Percentiles rank a stretch among this genome's conserved stretches.
Conservation (phyloP, 169 alveolate species). For the Plasmodium fragile region DNA sequence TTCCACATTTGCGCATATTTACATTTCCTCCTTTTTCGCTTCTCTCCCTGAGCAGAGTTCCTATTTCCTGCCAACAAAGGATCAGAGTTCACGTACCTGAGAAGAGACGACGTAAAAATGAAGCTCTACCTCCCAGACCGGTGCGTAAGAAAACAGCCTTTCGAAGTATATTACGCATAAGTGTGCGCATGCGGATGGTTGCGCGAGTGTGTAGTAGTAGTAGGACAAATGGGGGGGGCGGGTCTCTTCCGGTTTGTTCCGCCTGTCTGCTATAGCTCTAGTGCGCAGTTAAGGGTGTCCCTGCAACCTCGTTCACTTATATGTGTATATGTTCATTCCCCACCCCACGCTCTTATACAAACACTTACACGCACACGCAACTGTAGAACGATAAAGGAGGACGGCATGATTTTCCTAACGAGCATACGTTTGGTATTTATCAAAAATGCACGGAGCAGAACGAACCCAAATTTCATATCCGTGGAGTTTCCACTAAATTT, state of each 20-base stretch:
- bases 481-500: slow-evolving; percentile 60
- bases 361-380: not conserved
- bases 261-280: not conserved
- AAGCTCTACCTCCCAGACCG: slow-evolving; percentile 73
- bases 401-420: slow-evolving; percentile 63
- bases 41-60: slow-evolving; percentile 21
- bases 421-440: slow-evolving; percentile 72
- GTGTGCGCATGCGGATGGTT: not conserved
- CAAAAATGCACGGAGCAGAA: slow-evolving; percentile 50
- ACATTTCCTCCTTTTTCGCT: not conserved
- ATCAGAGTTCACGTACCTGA: slow-evolving; percentile 55
- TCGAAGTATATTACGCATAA: not conserved
- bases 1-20: not conserved
- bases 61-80: slow-evolving; percentile 69
- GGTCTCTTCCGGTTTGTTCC: not conserved
- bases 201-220: not conserved
- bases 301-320: not conserved
- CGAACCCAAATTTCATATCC: slow-evolving; percentile 47
- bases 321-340: not conserved
- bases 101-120: slow-evolving; percentile 67
- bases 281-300: not conserved
- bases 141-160: not conserved
- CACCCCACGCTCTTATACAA: not conserved
- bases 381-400: slow-evolving; percentile 74
- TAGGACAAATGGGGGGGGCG: not conserved